These are phyloP conservation scores for Suillus ampliporus DNA, from an alignment of 768 basidiomycete genomes.

Conservation along the genomic window DNA sequence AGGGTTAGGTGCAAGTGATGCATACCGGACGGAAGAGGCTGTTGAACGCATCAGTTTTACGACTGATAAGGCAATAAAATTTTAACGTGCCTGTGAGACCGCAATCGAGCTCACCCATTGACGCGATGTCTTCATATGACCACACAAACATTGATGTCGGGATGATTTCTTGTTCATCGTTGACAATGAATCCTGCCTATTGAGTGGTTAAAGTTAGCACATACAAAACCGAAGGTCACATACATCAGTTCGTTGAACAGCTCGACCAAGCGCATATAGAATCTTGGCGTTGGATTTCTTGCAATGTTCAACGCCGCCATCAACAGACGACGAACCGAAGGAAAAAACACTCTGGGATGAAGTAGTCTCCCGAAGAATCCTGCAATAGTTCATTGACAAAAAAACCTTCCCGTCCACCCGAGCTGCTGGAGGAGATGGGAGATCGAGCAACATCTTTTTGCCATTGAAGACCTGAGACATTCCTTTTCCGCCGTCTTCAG, in stretches of 20 bases:
- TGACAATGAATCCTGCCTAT: constrained; percentile 13
- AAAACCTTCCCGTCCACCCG: constrained; percentile 14
- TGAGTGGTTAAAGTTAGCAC: background rate
- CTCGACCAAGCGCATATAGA: constrained; percentile 8
- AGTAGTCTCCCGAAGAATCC: constrained; percentile 9
- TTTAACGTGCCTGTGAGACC: constrained; percentile 6
- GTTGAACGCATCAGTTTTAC: background rate
- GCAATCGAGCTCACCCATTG: background rate
- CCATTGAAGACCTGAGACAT: constrained; percentile 16
- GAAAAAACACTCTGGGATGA: constrained; percentile 16
- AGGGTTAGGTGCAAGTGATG: constrained; percentile 14
- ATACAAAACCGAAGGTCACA: background rate
- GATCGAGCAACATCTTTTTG: constrained; percentile 13
- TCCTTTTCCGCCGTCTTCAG: constrained; percentile 7
- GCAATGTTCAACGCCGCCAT: background rate
- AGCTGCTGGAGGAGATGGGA: constrained; percentile 15
- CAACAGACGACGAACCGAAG: background rate
- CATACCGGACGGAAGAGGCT: background rate
- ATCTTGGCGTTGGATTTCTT: background rate
- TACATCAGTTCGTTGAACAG: constrained; percentile 10
- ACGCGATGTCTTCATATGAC: constrained; percentile 6
- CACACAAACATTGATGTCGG: background rate
- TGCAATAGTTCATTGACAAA: constrained; percentile 19
- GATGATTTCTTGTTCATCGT: constrained; percentile 7
- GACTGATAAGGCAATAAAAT: background rate